These are phyloP conservation scores for Filosporella fistucella DNA, from an alignment of 495 filamentous ascomycete genomes.

Conservation along the genomic window DNA sequence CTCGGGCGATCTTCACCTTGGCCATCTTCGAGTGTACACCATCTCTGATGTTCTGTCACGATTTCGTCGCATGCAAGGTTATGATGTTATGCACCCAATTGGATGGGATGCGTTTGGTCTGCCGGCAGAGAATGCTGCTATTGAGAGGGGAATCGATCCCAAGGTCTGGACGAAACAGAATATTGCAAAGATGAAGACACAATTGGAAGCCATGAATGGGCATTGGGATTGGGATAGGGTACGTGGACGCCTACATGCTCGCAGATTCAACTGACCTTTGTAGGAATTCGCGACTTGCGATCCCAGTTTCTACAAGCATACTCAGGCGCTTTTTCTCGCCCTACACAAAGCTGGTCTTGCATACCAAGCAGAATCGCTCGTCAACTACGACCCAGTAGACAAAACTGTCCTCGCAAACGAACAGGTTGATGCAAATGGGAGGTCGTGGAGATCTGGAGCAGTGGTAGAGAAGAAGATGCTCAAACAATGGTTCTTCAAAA, in stretches of 20 bases:
- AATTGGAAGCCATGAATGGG: conserved; percentile 70
- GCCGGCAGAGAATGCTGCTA: conserved; percentile 91
- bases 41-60: conserved; percentile 82
- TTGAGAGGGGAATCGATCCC: conserved; percentile 76
- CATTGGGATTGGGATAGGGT: conserved; percentile 77
- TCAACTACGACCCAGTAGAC: conserved; percentile 89
- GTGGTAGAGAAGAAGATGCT: conserved; percentile 75
- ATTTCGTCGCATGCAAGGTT: conserved; percentile 71
- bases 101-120: conserved; percentile 93
- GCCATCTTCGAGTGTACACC: conserved; percentile 85
- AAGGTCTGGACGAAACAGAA: conserved; percentile 75
- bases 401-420: conserved; percentile 89
- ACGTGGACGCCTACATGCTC: conserved; percentile 35
- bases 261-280: conserved; percentile 1
- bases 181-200: conserved; percentile 78
- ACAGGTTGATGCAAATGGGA: conserved; percentile 79
- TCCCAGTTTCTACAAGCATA: conserved; percentile 83
- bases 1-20: conserved; percentile 84
- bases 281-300: conserved; percentile 82
- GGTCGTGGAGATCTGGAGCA: conserved; percentile 83
- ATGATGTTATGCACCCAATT: conserved; percentile 79
- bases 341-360: conserved; percentile 68
- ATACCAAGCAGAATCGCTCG: conserved; percentile 72
- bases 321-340: conserved; percentile 76
- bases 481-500: conserved; percentile 88